Conservation (phyloP, 2,329 filamentous ascomycete genomes). For the Colletotrichum camelliae region DNA sequence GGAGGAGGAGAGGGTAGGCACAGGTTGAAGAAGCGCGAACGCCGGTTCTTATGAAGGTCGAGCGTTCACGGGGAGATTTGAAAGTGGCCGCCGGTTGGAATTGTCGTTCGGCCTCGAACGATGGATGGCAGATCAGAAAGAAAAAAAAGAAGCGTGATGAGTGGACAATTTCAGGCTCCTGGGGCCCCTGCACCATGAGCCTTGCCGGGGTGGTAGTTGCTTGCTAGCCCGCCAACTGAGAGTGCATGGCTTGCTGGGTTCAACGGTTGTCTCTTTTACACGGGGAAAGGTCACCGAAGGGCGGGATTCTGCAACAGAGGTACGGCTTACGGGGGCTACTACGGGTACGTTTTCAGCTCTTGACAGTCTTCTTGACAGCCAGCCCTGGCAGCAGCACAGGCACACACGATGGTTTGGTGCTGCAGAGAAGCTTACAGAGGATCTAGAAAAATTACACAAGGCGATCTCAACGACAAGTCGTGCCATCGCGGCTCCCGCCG, state of each 20-base stretch:
- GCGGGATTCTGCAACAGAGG: background rate
- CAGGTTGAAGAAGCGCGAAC: background rate
- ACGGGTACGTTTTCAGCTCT: background rate
- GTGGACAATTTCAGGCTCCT: slow-evolving; percentile 4
- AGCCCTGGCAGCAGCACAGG: background rate
- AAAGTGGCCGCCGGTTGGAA: slow-evolving; percentile 1
- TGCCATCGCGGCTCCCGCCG: slow-evolving; percentile 17
- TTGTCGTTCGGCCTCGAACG: slow-evolving; percentile 16
- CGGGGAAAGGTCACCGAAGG: background rate
- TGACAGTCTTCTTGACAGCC: background rate
- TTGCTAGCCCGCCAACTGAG: background rate
- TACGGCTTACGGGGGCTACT: background rate
- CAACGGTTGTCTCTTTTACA: background rate
- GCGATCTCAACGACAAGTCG: slow-evolving; percentile 21
- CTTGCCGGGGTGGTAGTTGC: background rate
- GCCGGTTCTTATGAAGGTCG: background rate
- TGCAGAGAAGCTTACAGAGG: background rate
- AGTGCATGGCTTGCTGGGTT: background rate
- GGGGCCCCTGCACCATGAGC: background rate
- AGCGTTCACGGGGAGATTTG: background rate
- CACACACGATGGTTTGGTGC: background rate
- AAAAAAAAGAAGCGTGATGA: slow-evolving; percentile 10
- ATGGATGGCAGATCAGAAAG: slow-evolving; percentile 6
- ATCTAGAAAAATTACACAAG: slow-evolving; percentile 16
- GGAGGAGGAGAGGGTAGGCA: background rate